A percentile compares a stretch with the other conserved stretches of the same genome.
Evolutionary conservation across 1,139 yeast species (phyloP).

Genomic region (Nakaseomyces delphensis): DNA sequence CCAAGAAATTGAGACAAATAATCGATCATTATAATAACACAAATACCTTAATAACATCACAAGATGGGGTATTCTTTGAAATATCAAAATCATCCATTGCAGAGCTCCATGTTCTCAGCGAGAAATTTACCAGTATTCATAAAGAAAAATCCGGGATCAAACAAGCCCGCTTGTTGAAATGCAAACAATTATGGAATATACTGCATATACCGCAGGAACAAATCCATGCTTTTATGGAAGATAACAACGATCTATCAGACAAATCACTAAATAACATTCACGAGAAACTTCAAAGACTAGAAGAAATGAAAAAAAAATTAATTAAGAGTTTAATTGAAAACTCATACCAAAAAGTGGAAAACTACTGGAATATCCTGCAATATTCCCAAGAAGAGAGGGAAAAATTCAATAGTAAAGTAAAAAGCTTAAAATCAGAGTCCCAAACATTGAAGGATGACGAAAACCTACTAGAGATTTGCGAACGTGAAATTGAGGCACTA

Average conservation of each 20-base stretch:
- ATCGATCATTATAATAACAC: not conserved
- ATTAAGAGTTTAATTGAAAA: slow-evolving; percentile 61
- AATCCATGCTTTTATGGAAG: slow-evolving; percentile 34
- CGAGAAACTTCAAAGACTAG: slow-evolving; percentile 49
- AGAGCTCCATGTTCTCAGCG: slow-evolving; percentile 13
- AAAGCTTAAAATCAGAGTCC: slow-evolving; percentile 24
- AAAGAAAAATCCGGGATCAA: slow-evolving; percentile 20
- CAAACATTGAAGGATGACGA: slow-evolving; percentile 44
- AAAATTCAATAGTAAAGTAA: slow-evolving; percentile 32
- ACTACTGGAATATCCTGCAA: slow-evolving; percentile 55
- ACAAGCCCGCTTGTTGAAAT: slow-evolving; percentile 23
- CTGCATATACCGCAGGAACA: slow-evolving; percentile 38
- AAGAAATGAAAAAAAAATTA: slow-evolving; percentile 50
- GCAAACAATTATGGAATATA: slow-evolving; percentile 44
- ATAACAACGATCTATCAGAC: slow-evolving; percentile 32
- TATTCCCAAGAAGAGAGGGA: slow-evolving; percentile 42
- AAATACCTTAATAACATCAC: not conserved
- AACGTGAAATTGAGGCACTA: slow-evolving; percentile 47
- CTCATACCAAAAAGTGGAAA: slow-evolving; percentile 48
- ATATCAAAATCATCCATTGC: slow-evolving; percentile 11
- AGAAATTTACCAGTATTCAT: slow-evolving; percentile 17
- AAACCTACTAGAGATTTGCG: slow-evolving; percentile 46
- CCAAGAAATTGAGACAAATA: not conserved
- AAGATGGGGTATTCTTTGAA: slow-evolving; percentile 5
- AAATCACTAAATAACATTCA: slow-evolving; percentile 31